Evolutionary conservation across 2,329 filamentous ascomycete genomes (phyloP), one percentile per base, ranked within the genome.

Genomic region (Monosporascus sp.): DNA sequence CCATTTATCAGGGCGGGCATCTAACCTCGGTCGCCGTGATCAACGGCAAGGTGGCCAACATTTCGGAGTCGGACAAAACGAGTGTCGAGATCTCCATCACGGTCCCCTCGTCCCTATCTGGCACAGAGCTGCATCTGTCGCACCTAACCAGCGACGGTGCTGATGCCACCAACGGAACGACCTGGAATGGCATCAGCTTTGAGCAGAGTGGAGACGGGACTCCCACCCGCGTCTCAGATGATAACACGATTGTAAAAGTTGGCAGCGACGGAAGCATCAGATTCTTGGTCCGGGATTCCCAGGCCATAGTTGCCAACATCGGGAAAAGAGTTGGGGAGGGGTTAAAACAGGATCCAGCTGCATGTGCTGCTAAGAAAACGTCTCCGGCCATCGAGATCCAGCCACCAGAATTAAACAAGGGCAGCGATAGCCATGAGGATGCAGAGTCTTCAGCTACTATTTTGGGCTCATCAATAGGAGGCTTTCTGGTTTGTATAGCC

Each of bases 161-260:
- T 9, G 76, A 79, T 52, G 66, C 71, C 7, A 69, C 70, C 16
- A 56, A 63, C 41, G 70, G 70, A 48, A 73, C 73, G 2, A 74
- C 71, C 7, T 80, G 72, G 71, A 76, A 78, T 61, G 76, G 76
- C 46, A 66, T 80, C 58, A 69, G 66, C 55, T 80, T 72, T 63
- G 73, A 75, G 61, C 57, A 66, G 47, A 72, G 69, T 55, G 63
- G 63, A 36, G 69, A 75, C 40, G 76, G 76, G 54, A 70, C 64
- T n/a, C 66, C 72, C 0, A 69, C 61, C 17, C 55, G 63, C 9
- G 67, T 71, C 19, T 66, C 71, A 36, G 61, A 65, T 48, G 67
- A 61, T 1, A 63, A 67, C 6, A 57, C 64, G 27, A 70, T 66
- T 1, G 64, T 68, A 31, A 61, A 52, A 8, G 64, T 75, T 22